phyloP scores from a whole-genome alignment of 1,284 basidiomycete genomes.

The Malassezia arunalokei region DNA sequence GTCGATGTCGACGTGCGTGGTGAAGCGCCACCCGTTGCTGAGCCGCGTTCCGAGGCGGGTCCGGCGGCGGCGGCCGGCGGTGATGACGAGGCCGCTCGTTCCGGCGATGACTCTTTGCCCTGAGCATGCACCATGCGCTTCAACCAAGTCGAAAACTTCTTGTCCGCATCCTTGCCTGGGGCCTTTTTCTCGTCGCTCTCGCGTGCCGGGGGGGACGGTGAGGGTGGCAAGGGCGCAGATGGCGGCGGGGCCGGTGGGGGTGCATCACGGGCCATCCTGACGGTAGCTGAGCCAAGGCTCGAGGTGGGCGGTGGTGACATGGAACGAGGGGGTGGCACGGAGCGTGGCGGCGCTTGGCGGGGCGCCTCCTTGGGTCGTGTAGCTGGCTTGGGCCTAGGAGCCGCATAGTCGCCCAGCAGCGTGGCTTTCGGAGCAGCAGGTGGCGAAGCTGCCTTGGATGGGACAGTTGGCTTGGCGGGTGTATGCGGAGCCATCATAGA shows the following conservation, averaged over 20 bases:
- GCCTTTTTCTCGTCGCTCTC: too few species aligned
- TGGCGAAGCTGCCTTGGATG: neutral
- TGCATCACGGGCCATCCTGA: too few species aligned
- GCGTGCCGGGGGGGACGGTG: too few species aligned
- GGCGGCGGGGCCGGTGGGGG: too few species aligned
- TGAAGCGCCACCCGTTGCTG: too few species aligned
- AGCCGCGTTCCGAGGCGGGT: too few species aligned
- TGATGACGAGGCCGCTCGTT: neutral
- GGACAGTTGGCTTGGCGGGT: neutral
- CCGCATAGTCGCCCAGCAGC: neutral
- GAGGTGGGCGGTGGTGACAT: too few species aligned
- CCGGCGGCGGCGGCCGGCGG: neutral
- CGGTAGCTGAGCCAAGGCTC: too few species aligned
- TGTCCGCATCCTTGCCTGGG: too few species aligned
- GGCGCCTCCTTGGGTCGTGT: neutral
- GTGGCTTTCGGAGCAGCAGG: neutral
- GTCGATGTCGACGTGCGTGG: constrained; percentile 7
- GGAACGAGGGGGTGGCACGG: neutral
- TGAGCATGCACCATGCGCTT: neutral
- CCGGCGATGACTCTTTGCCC: neutral
- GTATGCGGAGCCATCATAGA: neutral
- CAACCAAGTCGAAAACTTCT: neutral
- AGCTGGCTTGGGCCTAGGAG: neutral
- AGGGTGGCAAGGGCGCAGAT: too few species aligned
- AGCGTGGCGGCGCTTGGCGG: neutral